Evolutionary conservation across 2,329 filamentous ascomycete genomes (phyloP).

Genomic region (Rhexocercosporidium sp.): DNA sequence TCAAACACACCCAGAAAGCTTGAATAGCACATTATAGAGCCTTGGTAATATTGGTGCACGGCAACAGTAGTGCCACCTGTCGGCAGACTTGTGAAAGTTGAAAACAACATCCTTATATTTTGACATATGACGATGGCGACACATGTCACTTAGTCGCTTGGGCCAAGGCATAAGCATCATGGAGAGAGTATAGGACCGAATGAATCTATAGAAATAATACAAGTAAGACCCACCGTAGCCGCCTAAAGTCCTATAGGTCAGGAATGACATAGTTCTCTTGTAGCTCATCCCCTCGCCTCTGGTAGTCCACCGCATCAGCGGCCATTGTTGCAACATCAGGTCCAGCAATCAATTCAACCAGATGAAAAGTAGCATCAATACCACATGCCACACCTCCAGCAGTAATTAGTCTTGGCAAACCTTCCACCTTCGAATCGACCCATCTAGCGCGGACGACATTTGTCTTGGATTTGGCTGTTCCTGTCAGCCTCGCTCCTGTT

Average conservation of each 20-base stretch:
- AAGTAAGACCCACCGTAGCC: no score
- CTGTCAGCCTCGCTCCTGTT: neutral
- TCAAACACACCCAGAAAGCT: no score
- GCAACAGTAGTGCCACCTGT: no score
- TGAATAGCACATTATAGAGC: no score
- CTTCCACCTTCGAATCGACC: conserved; percentile 2
- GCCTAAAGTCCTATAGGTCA: neutral
- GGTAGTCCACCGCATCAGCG: conserved; percentile 5
- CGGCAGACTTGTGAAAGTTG: no score
- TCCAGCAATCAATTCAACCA: conserved; percentile 9
- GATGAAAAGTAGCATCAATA: conserved; percentile 11
- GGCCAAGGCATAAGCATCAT: no score
- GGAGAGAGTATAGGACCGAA: no score
- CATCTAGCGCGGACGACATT: neutral
- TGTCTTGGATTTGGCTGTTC: neutral
- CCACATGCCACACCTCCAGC: conserved; percentile 13
- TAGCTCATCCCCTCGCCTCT: conserved; percentile 1
- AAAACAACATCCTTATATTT: no score
- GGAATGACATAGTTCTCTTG: conserved; percentile 10
- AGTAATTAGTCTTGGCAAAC: conserved; percentile 1
- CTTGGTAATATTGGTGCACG: no score
- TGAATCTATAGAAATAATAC: no score
- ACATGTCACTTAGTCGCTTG: no score
- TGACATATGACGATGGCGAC: no score
- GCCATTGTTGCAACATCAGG: neutral